Conservation (phyloP, 2,329 filamentous ascomycete species). For the Mycosphaerella sp. region DNA sequence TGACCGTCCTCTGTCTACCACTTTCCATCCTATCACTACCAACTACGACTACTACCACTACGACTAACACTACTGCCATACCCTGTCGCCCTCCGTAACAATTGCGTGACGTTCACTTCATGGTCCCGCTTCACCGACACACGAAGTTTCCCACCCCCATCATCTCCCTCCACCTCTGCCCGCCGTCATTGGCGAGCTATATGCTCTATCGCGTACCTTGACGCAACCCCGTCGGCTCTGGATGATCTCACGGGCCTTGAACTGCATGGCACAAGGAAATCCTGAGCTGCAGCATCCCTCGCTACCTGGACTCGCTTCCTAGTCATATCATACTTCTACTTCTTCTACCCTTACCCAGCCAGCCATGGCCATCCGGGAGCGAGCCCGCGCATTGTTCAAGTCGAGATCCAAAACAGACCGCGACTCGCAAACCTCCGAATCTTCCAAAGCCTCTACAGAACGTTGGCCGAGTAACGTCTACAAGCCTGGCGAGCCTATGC, state of each 20-base stretch:
- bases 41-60: too few relatives aligned
- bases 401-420: conserved; percentile 31
- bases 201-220: too few relatives aligned
- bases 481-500: conserved; percentile 48
- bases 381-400: conserved; percentile 41
- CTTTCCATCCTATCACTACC: not conserved
- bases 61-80: too few relatives aligned
- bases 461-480: conserved; percentile 43
- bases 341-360: not conserved
- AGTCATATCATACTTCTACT: not conserved
- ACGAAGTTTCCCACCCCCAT: too few relatives aligned
- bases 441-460: conserved; percentile 28
- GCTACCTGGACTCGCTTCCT: not conserved
- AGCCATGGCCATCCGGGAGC: conserved; percentile 44
- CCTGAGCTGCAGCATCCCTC: not conserved
- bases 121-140: too few relatives aligned
- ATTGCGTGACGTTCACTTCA: too few relatives aligned
- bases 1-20: not conserved
- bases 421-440: conserved; percentile 26
- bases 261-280: not conserved
- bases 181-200: too few relatives aligned
- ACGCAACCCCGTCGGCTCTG: too few relatives aligned
- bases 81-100: too few relatives aligned
- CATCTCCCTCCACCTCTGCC: too few relatives aligned
- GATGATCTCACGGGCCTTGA: not conserved